Evolutionary conservation across 495 filamentous ascomycete species (phyloP), one percentile per base, ranked within the genome.

Genomic region (Cetradonia linearis): DNA sequence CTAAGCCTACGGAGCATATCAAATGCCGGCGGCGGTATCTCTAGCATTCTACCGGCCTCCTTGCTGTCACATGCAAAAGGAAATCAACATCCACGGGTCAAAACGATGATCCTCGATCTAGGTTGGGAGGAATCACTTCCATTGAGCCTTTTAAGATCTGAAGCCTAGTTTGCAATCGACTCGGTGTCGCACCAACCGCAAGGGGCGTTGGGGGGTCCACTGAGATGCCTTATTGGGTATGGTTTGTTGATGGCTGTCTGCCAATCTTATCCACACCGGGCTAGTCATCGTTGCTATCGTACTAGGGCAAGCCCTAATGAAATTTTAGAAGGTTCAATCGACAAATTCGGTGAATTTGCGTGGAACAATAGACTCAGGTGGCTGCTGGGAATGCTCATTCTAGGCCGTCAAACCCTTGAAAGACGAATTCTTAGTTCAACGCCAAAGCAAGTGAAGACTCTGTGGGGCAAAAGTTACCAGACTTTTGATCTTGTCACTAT

Each of bases 381-480:
- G 50, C 59, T 56, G 50, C 20, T 61, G 50, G 59, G 30, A 25
- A 33, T 30, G 30, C 7, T n/a, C 14, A 31, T 9, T 34, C 52
- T 50, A 38, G 59, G 47, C 59, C 50, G 59, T 61, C 40, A 40
- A n/a, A 56, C 31, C 38, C 38, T 61, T 23, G 37, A 55, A n/a
- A 40, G 14, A 37, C 5, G 23, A 38, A 36, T 33, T 7, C 40
- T 38, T 42, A 30, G 37, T 54, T 18, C 28, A 54, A 34, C 3
- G 4, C 18, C 3, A 33, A 14, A 34, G 1, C 4, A 16, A 23
- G 28, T 54, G 5, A 28, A 53, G 1, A 16, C 16, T 31, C 8
- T 20, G 50, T 36, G 50, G 5, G 28, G 50, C 50, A 31, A 54
- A 54, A 54, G 31, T 54, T 20, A 54, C 28, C 9, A 54, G 50